A percentile compares a stretch with the other conserved stretches of the same genome.
Evolutionary conservation across 106 monocot species (phyloP).

Genomic region (Allium fistulosum): DNA sequence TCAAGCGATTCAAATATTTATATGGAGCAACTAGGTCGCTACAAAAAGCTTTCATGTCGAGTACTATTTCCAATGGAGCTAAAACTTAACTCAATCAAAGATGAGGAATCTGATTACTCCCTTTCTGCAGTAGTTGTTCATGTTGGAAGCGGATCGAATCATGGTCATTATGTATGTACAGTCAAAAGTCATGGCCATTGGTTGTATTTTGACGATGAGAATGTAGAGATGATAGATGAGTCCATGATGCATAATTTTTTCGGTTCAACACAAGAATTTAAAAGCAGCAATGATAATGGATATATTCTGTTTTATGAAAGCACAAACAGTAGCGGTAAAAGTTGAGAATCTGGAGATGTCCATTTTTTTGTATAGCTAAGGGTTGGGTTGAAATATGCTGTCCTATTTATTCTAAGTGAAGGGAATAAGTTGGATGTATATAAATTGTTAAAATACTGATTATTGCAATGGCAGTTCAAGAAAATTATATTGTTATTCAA

Average conservation of each 20-base stretch:
- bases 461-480: too few species aligned
- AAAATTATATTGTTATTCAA: too few species aligned
- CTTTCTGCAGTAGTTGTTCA: conserved; percentile 19
- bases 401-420: too few species aligned
- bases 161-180: conserved; percentile 17
- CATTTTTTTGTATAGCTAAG: too few species aligned
- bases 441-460: too few species aligned
- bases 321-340: background rate
- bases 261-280: conserved; percentile 16
- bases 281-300: conserved; percentile 17
- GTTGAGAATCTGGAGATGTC: too few species aligned
- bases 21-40: conserved; percentile 16
- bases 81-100: conserved; percentile 9
- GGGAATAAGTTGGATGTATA: too few species aligned
- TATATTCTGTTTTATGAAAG: conserved; percentile 22
- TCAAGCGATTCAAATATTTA: conserved; percentile 26
- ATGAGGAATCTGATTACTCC: conserved; percentile 13
- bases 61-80: conserved; percentile 18
- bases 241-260: conserved; percentile 17
- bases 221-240: conserved; percentile 22
- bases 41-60: conserved; percentile 16
- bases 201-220: conserved; percentile 22
- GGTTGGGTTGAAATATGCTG: too few species aligned
- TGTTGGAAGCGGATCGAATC: conserved; percentile 17
- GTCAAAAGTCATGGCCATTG: conserved; percentile 19